phyloP scores from a whole-genome alignment of 768 basidiomycete genomes.

The Hirschioporus abietinus region DNA sequence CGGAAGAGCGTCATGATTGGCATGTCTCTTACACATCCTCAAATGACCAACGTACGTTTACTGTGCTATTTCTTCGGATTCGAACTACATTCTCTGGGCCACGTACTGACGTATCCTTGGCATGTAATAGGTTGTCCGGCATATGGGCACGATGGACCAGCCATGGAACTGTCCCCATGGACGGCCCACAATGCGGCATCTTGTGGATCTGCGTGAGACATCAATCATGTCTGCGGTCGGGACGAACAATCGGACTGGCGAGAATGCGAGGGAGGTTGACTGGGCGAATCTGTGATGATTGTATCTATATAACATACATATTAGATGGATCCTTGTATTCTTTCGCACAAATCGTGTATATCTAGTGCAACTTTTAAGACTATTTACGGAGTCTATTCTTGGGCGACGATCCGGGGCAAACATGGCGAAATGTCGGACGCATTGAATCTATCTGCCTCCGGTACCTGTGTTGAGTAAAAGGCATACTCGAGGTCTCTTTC shows the following conservation, averaged over 20 bases:
- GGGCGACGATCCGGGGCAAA: background rate
- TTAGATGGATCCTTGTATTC: background rate
- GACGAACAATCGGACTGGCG: background rate
- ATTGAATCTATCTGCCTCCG: background rate
- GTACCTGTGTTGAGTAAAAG: background rate
- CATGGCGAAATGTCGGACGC: background rate
- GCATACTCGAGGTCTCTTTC: background rate
- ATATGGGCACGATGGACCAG: conserved; percentile 82
- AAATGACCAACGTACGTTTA: conserved; percentile 68
- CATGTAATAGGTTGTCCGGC: conserved; percentile 53
- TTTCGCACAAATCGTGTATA: background rate
- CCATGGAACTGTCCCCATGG: conserved; percentile 91
- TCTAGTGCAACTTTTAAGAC: background rate
- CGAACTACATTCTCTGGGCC: background rate
- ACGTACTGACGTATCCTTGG: background rate
- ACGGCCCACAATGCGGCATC: conserved; percentile 76
- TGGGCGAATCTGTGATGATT: background rate
- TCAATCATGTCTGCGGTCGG: background rate
- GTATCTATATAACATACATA: background rate
- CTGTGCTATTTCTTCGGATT: background rate
- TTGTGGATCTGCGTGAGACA: conserved; percentile 42
- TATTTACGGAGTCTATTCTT: no score
- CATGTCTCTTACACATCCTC: conserved; percentile 64
- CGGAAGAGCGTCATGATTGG: conserved; percentile 97
- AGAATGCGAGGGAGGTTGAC: background rate